These are phyloP conservation scores for Oenanthe javanica DNA, from an alignment of 140 eudicot species.

Conservation along the genomic window DNA sequence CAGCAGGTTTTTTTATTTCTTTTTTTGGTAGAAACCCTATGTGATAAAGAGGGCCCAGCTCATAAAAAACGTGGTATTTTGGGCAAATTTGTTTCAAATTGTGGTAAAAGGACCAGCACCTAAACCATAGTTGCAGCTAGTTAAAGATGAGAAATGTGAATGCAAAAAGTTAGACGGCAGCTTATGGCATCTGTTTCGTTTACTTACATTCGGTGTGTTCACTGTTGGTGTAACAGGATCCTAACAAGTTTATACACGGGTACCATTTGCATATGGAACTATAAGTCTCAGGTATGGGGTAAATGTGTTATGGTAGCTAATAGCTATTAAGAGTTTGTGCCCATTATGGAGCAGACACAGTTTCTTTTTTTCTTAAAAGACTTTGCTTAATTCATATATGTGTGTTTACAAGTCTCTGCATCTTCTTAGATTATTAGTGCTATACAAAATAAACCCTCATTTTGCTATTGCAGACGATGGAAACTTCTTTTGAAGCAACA, in stretches of 20 bases:
- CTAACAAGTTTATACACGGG: slow-evolving; percentile 72
- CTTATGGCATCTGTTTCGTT: background rate
- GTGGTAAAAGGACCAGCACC: background rate
- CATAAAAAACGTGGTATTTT: background rate
- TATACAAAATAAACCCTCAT: slow-evolving; percentile 11
- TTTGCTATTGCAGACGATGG: slow-evolving; percentile 57
- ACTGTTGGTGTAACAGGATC: slow-evolving; percentile 34
- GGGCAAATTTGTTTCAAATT: background rate
- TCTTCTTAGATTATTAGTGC: background rate
- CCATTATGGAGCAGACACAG: background rate
- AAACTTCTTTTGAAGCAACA: slow-evolving; percentile 77
- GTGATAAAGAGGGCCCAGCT: background rate
- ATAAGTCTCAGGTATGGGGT: slow-evolving; percentile 74
- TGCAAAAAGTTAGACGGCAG: background rate
- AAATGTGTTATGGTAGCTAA: background rate
- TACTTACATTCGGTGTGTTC: background rate
- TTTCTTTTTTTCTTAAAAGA: background rate
- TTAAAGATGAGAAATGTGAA: background rate
- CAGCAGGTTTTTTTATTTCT: background rate
- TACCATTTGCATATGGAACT: slow-evolving; percentile 70
- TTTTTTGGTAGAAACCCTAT: background rate
- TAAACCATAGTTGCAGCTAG: background rate
- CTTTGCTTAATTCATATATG: background rate
- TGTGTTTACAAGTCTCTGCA: background rate
- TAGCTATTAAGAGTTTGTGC: background rate